phyloP scores from a whole-genome alignment of 176 grass and related monocot species.

The Elymus sibiricus region DNA sequence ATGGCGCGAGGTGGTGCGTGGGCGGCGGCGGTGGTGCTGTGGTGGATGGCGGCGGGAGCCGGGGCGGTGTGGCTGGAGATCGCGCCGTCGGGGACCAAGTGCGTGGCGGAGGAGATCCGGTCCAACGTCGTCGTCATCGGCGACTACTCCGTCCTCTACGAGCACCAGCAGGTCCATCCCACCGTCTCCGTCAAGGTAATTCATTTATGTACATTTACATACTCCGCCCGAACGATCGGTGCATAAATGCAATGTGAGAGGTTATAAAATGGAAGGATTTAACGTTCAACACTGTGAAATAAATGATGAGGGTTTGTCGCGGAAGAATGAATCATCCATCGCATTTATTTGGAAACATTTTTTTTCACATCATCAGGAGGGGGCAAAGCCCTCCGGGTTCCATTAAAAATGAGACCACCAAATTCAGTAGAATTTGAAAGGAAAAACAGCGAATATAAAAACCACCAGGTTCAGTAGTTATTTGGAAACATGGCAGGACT shows the following conservation, averaged over 20 bases:
- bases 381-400: too few species aligned
- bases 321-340: neutral
- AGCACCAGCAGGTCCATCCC: conserved; percentile 38
- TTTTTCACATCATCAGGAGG: too few species aligned
- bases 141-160: conserved; percentile 67
- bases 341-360: neutral
- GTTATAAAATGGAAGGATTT: neutral
- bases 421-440: too few species aligned
- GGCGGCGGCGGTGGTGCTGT: neutral
- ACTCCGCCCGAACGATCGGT: neutral
- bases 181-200: conserved; percentile 70
- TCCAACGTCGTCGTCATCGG: conserved; percentile 70
- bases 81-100: conserved; percentile 48
- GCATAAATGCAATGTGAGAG: neutral
- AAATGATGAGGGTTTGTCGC: neutral
- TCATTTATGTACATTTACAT: neutral
- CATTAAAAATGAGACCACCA: too few species aligned
- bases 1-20: conserved; percentile 35
- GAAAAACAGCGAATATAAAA: too few species aligned
- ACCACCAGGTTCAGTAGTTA: too few species aligned
- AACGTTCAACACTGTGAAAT: neutral
- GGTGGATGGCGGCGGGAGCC: conserved; percentile 30
- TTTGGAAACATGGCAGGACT: neutral
- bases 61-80: conserved; percentile 75
- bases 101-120: conserved; percentile 79